phyloP scores from a whole-genome alignment of 768 basidiomycete species.

The Myochromella boudieri region DNA sequence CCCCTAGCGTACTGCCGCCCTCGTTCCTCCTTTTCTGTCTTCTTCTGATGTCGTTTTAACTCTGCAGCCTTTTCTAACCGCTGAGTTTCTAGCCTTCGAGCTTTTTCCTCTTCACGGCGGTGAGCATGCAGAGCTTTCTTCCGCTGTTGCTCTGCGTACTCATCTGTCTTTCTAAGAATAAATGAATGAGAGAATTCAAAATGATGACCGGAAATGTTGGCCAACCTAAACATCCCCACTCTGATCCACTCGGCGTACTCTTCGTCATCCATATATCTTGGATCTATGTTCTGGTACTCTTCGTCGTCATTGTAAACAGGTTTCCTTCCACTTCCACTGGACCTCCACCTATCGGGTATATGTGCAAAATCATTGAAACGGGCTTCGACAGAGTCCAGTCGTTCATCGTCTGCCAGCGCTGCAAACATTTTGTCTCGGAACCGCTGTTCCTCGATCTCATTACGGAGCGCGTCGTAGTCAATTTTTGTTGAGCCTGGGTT shows the following conservation, averaged over 20 bases:
- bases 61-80: conserved; percentile 51
- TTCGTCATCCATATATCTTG: conserved; percentile 71
- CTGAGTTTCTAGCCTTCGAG: conserved; percentile 50
- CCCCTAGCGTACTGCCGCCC: conserved; percentile 46
- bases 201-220: neutral
- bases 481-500: conserved; percentile 25
- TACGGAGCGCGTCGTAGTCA: conserved; percentile 48
- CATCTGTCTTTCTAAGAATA: conserved; percentile 54
- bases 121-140: conserved; percentile 54
- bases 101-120: conserved; percentile 53
- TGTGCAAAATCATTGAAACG: conserved; percentile 68
- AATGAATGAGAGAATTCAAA: neutral
- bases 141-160: conserved; percentile 61
- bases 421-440: conserved; percentile 76
- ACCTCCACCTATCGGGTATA: conserved; percentile 70
- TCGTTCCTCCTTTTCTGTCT: conserved; percentile 44
- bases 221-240: conserved; percentile 76
- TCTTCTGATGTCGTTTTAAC: conserved; percentile 50
- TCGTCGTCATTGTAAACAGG: conserved; percentile 27
- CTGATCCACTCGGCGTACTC: conserved; percentile 89
- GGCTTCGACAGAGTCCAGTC: conserved; percentile 61
- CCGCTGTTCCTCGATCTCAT: conserved; percentile 59
- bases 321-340: conserved; percentile 22
- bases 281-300: conserved; percentile 42
- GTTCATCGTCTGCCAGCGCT: conserved; percentile 72